Conservation (phyloP, 1,284 basidiomycete genomes). For the Austroboletus novae-zelandiae region DNA sequence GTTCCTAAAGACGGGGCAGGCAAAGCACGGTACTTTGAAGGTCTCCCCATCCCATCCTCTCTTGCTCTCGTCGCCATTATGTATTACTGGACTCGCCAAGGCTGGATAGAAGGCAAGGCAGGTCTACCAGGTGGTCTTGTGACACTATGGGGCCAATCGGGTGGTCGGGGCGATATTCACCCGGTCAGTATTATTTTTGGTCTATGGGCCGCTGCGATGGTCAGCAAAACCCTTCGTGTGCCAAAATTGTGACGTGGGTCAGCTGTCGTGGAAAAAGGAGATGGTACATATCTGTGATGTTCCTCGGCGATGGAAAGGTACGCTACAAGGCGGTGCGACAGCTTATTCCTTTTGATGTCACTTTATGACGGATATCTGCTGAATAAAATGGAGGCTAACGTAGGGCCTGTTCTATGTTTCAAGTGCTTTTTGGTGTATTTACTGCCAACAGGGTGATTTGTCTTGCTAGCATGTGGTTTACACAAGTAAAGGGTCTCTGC, state of each 20-base stretch:
- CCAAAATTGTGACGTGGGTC: slow-evolving; percentile 58
- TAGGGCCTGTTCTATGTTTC: background rate
- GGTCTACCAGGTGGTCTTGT: slow-evolving; percentile 76
- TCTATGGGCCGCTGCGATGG: slow-evolving; percentile 90
- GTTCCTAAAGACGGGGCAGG: slow-evolving; percentile 87
- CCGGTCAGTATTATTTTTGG: slow-evolving; percentile 70
- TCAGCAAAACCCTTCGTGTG: slow-evolving; percentile 88
- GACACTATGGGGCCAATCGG: slow-evolving; percentile 67
- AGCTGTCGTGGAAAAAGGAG: background rate
- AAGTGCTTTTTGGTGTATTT: background rate
- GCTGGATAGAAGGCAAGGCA: slow-evolving; percentile 76
- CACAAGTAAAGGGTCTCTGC: too few relatives aligned
- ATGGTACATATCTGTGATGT: background rate
- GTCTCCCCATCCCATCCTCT: slow-evolving; percentile 93
- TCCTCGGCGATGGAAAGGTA: slow-evolving; percentile 3
- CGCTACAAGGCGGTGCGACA: background rate
- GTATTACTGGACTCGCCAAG: slow-evolving; percentile 80
- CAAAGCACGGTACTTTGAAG: slow-evolving; percentile 96
- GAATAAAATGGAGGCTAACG: slow-evolving; percentile 2
- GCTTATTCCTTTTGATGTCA: slow-evolving; percentile 9
- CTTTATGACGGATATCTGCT: slow-evolving; percentile 16
- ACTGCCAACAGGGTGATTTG: too few relatives aligned
- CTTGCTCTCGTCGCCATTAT: slow-evolving; percentile 80
- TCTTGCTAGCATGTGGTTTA: too few relatives aligned
- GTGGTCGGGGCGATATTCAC: slow-evolving; percentile 81